A percentile compares a stretch with the other conserved stretches of the same genome.
These are phyloP conservation scores for Triticum aestivum DNA, from an alignment of 176 grass and related monocot species.

Conservation along the genomic window IWGSC_CS_RefSeq_v2.1 NC_057802.1:527614842-527615341, in stretches of 20 bases:
- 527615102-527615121: conserved; percentile 79
- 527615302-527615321: background rate
- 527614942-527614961: conserved; percentile 97
- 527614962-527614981: conserved; percentile 84
- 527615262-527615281: background rate
- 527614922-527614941: conserved; percentile 96
- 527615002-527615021: background rate
- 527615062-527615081: conserved; percentile 83
- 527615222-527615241: conserved; percentile 80
- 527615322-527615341: background rate
- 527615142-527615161: conserved; percentile 97
- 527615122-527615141: conserved; percentile 93
- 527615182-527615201: conserved; percentile 86
- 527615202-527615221: conserved; percentile 91
- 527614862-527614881: conserved; percentile 96
- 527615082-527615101: conserved; percentile 76
- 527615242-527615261: conserved; percentile 64
- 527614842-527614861: conserved; percentile 64
- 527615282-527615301: background rate
- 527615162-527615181: conserved; percentile 77
- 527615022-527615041: background rate
- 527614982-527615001: background rate
- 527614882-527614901: conserved; percentile 80
- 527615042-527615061: conserved; percentile 28
- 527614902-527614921: conserved; percentile 97